Conservation (phyloP, 2,329 filamentous ascomycete genomes). For the Didymella glomerata region DNA sequence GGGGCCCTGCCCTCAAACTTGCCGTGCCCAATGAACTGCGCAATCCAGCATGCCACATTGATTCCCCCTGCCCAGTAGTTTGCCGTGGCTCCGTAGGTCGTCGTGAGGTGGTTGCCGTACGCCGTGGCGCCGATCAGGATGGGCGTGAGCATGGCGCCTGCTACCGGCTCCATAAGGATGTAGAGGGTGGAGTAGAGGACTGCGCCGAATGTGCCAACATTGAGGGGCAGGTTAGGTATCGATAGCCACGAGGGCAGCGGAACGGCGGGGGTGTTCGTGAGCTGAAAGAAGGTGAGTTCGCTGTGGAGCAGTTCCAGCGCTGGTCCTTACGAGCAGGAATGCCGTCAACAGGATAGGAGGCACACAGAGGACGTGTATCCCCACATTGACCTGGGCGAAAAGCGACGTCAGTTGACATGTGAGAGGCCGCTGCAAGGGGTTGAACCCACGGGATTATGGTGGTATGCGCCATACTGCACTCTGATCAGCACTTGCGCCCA, state of each 20-base stretch:
- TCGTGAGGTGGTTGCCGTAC: slow-evolving; percentile 76
- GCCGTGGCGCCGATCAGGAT: slow-evolving; percentile 80
- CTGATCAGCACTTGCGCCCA: slow-evolving; percentile 22
- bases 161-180: slow-evolving; percentile 91
- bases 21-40: slow-evolving; percentile 92
- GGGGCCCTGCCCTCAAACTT: slow-evolving; percentile 87
- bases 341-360: slow-evolving; percentile 76
- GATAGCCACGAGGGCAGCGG: slow-evolving; percentile 63
- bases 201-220: slow-evolving; percentile 65
- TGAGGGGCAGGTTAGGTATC: slow-evolving; percentile 66
- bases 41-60: slow-evolving; percentile 80
- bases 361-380: slow-evolving; percentile 82
- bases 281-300: slow-evolving; percentile 50
- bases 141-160: slow-evolving; percentile 78
- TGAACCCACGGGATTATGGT: slow-evolving; percentile 71
- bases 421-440: slow-evolving; percentile 12
- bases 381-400: slow-evolving; percentile 70
- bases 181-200: slow-evolving; percentile 80
- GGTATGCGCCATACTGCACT: slow-evolving; percentile 80
- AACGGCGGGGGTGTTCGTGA: slow-evolving; percentile 64
- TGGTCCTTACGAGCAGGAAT: slow-evolving; percentile 71
- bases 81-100: slow-evolving; percentile 66
- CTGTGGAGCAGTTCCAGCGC: background rate
- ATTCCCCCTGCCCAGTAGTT: slow-evolving; percentile 73
- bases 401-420: slow-evolving; percentile 37